Evolutionary conservation across 1,284 basidiomycete genomes (phyloP).

Genomic region (Puccinia hordei): DNA sequence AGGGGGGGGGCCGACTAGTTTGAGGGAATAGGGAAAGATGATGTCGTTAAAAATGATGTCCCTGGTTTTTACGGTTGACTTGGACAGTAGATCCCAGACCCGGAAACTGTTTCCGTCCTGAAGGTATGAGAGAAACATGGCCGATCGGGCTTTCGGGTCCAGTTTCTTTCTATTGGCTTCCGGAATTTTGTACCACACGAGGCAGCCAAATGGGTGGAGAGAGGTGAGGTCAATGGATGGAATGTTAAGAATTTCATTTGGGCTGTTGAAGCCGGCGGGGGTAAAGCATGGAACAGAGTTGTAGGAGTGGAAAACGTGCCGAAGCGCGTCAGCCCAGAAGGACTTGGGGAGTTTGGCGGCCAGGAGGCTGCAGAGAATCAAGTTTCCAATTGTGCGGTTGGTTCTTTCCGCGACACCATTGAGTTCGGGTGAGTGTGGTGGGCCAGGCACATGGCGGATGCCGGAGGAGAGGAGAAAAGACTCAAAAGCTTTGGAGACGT

Average conservation of each 20-base stretch:
- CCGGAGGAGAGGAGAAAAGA: not conserved
- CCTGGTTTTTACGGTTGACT: not conserved
- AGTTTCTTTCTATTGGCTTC: not conserved
- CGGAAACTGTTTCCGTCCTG: constrained; percentile 10
- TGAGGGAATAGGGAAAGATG: not conserved
- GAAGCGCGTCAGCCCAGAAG: not conserved
- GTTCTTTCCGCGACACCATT: too few species aligned
- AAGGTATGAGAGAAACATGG: constrained; percentile 11
- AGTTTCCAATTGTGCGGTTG: too few species aligned
- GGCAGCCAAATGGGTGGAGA: constrained; percentile 29
- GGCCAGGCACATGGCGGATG: not conserved
- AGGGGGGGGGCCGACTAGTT: not conserved
- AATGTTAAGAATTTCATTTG: not conserved
- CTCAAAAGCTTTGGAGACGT: not conserved
- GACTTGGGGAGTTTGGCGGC: too few species aligned
- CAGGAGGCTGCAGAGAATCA: too few species aligned
- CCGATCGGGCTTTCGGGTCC: not conserved
- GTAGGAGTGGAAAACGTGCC: not conserved
- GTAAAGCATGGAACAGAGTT: constrained; percentile 31
- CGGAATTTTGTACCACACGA: constrained; percentile 23
- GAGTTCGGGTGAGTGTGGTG: not conserved
- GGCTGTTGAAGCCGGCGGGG: not conserved
- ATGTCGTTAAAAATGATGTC: constrained; percentile 12
- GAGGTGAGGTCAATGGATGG: too few species aligned
- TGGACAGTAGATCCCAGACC: constrained; percentile 20